Evolutionary conservation across 441 rosid species (phyloP), one percentile per base, ranked within the genome.

Genomic region (Croton setiger): DNA sequence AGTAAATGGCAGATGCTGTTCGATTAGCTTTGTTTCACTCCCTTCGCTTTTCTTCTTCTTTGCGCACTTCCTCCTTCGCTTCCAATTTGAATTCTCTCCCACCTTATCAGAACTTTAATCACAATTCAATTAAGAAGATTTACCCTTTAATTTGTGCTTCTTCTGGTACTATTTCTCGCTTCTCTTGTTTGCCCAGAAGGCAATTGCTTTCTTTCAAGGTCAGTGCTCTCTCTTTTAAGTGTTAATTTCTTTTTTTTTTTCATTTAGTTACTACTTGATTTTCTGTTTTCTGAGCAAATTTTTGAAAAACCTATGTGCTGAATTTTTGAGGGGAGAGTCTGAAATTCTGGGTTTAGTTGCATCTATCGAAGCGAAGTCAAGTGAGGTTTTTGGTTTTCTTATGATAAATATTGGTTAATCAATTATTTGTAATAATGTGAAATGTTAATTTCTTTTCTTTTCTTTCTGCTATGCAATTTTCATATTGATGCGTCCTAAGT

Each of bases 1-100:
- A 65, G 64, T 76, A 68, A 72, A 88, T 88, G 98, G 98, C 92
- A 54, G 95, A 86, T 76, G 87, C 77, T 74, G 70, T 82, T 72
- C 62, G 78, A 68, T 80, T 85, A 18, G 74, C 82, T 21, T 78
- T 91, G 13, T 71, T 76, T 71, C 82, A 66, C 67, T 73, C 90
- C 5, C 81, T 82, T 76, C 71, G 81, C 68, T 77, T 81, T 60
- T 76, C 82, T 63, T 77, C 78, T 68, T 71, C 69, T 51, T 41
- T 74, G 41, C 62, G 79, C 70, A 65, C 51, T 47, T 47, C 77
- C 53, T 68, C 88, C 66, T 73, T 74, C 45, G 67, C 85, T 14
- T 70, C 85, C 67, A 76, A 87, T 64, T 77, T 72, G 33, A 77
- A 64, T 45, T 72, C 83, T 69, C 75, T 69, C 15, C 90, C 73